These are phyloP conservation scores for Luzula sylvatica DNA, from an alignment of 176 grass and related monocot species.

Conservation along the genomic window DNA sequence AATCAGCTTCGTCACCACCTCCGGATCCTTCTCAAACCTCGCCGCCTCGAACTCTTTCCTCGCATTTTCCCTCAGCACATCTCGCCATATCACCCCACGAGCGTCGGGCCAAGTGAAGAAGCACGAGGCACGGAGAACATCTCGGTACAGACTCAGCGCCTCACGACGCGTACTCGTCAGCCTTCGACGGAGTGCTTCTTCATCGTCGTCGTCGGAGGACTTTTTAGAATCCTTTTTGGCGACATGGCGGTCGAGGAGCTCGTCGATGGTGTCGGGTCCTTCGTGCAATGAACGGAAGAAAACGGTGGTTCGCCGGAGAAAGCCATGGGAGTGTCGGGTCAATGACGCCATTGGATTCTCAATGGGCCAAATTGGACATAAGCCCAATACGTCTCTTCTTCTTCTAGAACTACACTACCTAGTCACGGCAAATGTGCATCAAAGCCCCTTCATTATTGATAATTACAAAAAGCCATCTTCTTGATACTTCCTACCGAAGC, in stretches of 20 bases:
- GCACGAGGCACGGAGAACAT: conserved; percentile 50
- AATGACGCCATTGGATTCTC: not conserved
- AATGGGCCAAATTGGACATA: too few species aligned
- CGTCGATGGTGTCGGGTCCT: conserved; percentile 86
- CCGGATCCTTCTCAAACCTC: conserved; percentile 54
- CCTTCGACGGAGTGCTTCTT: conserved; percentile 30
- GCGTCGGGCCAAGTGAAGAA: conserved; percentile 74
- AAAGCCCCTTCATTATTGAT: too few species aligned
- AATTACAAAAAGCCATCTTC: too few species aligned
- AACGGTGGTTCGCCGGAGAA: conserved; percentile 10
- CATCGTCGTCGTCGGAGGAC: conserved; percentile 31
- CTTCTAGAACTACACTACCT: too few species aligned
- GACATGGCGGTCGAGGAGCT: conserved; percentile 82
- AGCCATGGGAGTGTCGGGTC: not conserved
- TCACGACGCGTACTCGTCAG: conserved; percentile 60
- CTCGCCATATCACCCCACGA: conserved; percentile 66
- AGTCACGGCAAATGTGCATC: too few species aligned
- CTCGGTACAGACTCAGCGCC: conserved; percentile 64
- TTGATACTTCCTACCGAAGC: too few species aligned
- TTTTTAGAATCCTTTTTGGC: conserved; percentile 37
- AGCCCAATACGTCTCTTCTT: too few species aligned
- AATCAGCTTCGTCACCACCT: conserved; percentile 67
- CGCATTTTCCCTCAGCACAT: conserved; percentile 58
- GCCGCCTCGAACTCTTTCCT: conserved; percentile 65
- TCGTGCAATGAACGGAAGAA: conserved; percentile 48